Evolutionary conservation across 2,329 filamentous ascomycete species (phyloP).

Genomic region (Lecanoromycetidae sp.): DNA sequence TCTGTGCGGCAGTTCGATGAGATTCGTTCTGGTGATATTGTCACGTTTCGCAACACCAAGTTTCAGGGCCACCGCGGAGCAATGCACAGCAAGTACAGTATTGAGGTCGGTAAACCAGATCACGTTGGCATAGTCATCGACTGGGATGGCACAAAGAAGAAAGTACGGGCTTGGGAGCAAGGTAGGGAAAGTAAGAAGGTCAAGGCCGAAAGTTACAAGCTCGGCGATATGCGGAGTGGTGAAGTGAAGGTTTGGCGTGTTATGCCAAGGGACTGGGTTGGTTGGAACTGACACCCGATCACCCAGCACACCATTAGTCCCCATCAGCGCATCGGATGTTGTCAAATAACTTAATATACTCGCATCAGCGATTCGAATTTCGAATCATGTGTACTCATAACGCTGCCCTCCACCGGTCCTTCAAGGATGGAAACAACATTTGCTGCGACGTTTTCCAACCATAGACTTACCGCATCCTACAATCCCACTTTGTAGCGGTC

Average conservation of each 20-base stretch:
- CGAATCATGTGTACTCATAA: no score
- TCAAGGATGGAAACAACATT: no score
- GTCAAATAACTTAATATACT: no score
- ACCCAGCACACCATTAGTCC: no score
- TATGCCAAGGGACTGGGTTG: slow-evolving; percentile 83
- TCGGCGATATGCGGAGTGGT: slow-evolving; percentile 81
- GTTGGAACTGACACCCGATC: slow-evolving; percentile 49
- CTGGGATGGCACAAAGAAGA: slow-evolving; percentile 98
- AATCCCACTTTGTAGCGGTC: no score
- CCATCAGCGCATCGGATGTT: no score
- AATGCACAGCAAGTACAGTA: slow-evolving; percentile 87
- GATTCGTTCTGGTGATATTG: slow-evolving; percentile 84
- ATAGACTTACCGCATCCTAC: no score
- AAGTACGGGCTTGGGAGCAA: slow-evolving; percentile 90
- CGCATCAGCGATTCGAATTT: no score
- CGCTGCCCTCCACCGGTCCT: no score
- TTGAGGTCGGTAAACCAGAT: slow-evolving; percentile 75
- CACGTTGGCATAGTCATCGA: slow-evolving; percentile 88
- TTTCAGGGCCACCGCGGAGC: slow-evolving; percentile 93
- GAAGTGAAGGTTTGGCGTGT: slow-evolving; percentile 97
- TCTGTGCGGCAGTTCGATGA: slow-evolving; percentile 82
- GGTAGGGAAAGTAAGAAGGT: slow-evolving; percentile 87
- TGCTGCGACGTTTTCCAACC: no score
- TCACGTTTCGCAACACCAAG: slow-evolving; percentile 81
- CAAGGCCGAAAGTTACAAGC: slow-evolving; percentile 83